phyloP scores from a whole-genome alignment of 2,329 filamentous ascomycete species.

The Ceratocystis ficicola region DNA sequence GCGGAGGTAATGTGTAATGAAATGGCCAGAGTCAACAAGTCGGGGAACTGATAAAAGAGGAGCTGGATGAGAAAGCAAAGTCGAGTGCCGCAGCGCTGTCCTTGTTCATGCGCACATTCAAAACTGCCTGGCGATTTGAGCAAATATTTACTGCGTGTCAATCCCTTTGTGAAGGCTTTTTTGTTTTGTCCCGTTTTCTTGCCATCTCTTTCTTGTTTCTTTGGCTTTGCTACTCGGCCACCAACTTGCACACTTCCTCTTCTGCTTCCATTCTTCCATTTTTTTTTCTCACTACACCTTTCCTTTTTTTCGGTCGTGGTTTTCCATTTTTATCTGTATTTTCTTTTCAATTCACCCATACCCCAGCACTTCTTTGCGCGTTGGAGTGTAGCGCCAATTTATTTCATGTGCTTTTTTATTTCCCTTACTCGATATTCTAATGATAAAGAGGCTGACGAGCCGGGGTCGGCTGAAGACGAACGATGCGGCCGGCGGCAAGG shows the following conservation, averaged over 20 bases:
- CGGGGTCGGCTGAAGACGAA: not conserved
- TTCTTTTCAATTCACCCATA: slow-evolving; percentile 12
- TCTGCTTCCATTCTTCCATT: not conserved
- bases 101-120: not conserved
- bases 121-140: not conserved
- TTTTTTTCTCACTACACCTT: slow-evolving; percentile 6
- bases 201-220: not conserved
- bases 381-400: slow-evolving; percentile 11
- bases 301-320: not conserved
- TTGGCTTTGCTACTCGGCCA: not conserved
- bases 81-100: not conserved
- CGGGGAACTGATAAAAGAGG: not conserved
- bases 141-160: not conserved
- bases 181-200: slow-evolving; percentile 13
- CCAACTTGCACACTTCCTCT: not conserved
- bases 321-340: not conserved
- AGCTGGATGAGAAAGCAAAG: not conserved
- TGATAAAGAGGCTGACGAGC: not conserved
- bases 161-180: not conserved
- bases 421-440: slow-evolving; percentile 8
- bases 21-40: not conserved
- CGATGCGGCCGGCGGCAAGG: not conserved
- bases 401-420: slow-evolving; percentile 4
- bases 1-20: not conserved
- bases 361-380: slow-evolving; percentile 7